These are phyloP conservation scores for Euptelea pleiosperma DNA, from an alignment of 164 flowering plant genomes.

Conservation along the genomic window DNA sequence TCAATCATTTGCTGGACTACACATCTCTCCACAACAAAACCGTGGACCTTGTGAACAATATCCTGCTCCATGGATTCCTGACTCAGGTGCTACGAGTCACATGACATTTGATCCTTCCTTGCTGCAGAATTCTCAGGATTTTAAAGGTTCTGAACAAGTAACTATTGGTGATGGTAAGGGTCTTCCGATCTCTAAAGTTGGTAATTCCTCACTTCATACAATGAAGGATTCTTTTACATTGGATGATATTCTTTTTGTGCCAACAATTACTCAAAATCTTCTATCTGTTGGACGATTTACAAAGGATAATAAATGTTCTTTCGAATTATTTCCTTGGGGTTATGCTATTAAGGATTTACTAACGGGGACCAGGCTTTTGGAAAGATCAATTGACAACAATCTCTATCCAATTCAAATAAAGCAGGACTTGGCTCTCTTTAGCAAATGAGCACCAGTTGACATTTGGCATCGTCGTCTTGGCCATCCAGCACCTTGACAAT, in stretches of 20 bases:
- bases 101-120: background rate
- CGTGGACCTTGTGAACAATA: background rate
- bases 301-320: background rate
- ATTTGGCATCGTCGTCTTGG: constrained; percentile 3
- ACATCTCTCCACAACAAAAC: background rate
- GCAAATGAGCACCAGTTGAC: background rate
- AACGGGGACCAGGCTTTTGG: background rate
- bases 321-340: constrained; percentile 1
- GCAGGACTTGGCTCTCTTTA: background rate
- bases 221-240: background rate
- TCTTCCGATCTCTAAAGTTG: background rate
- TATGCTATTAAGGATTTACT: background rate
- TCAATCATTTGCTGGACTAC: background rate
- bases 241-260: background rate
- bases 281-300: background rate
- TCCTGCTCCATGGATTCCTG: background rate
- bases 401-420: background rate
- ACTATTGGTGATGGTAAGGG: background rate
- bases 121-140: background rate
- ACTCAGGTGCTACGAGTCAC: background rate
- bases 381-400: background rate
- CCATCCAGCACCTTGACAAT: background rate
- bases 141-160: background rate
- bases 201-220: background rate
- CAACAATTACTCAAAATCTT: background rate